A percentile compares a stretch with the other conserved stretches of the same genome.
Conservation (phyloP, 768 basidiomycete genomes). For the Paxillus involutus region DNA sequence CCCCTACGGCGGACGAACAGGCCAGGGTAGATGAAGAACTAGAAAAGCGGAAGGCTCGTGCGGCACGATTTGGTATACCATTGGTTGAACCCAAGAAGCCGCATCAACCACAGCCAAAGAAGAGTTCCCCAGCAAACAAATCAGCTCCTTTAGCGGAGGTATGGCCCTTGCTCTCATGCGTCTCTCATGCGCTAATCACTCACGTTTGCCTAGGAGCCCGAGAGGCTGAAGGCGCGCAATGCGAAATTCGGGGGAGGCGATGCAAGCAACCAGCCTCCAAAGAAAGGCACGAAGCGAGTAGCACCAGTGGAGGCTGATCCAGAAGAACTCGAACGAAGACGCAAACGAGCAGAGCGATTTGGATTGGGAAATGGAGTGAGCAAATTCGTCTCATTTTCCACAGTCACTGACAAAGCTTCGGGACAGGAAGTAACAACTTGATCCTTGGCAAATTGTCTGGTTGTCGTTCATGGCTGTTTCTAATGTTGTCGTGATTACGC, state of each 20-base stretch:
- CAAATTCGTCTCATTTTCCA: not conserved
- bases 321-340: constrained; percentile 58
- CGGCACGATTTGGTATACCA: constrained; percentile 71
- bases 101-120: constrained; percentile 23
- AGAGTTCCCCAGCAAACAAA: constrained; percentile 5
- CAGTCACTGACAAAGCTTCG: not conserved
- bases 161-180: not conserved
- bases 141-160: not conserved
- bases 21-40: constrained; percentile 44
- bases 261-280: constrained; percentile 29
- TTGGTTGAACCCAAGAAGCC: constrained; percentile 44
- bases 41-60: constrained; percentile 59
- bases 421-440: not conserved
- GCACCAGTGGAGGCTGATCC: constrained; percentile 48
- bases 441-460: not conserved
- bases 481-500: not conserved
- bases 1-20: not conserved
- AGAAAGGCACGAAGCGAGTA: constrained; percentile 27
- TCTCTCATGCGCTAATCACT: not conserved
- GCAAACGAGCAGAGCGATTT: constrained; percentile 67
- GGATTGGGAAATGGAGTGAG: constrained; percentile 26
- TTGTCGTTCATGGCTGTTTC: not conserved
- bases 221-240: constrained; percentile 52
- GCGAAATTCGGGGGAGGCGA: constrained; percentile 50
- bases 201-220: constrained; percentile 38